Percentiles rank a stretch among this genome's conserved stretches.
phyloP scores from a whole-genome alignment of 805 yeast genomes.

The Dipodascus albidus region DNA sequence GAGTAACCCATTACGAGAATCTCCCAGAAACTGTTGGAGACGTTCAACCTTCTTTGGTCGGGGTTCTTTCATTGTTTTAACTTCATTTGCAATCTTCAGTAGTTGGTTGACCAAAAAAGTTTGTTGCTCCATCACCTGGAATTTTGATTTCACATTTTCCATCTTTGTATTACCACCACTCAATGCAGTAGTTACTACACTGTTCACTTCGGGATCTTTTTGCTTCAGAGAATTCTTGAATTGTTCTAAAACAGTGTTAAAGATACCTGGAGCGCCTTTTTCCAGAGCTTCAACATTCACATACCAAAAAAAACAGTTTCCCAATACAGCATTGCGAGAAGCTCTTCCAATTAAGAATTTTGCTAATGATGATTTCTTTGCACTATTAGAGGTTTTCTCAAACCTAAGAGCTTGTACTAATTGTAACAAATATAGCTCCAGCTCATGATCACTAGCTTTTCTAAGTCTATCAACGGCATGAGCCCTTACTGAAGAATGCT shows the following conservation, averaged over 20 bases:
- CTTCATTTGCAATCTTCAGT: slow-evolving; percentile 49
- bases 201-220: not conserved
- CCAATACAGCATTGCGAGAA: slow-evolving; percentile 49
- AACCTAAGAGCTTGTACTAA: slow-evolving; percentile 84
- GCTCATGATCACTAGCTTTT: slow-evolving; percentile 67
- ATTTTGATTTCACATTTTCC: slow-evolving; percentile 21
- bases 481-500: slow-evolving; percentile 60
- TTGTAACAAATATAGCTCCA: slow-evolving; percentile 74
- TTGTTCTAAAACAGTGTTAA: slow-evolving; percentile 35
- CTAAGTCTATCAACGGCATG: slow-evolving; percentile 81
- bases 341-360: slow-evolving; percentile 68
- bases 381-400: slow-evolving; percentile 30
- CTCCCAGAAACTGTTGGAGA: slow-evolving; percentile 45
- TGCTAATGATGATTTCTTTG: slow-evolving; percentile 21
- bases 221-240: slow-evolving; percentile 29
- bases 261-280: slow-evolving; percentile 30
- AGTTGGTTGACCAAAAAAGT: slow-evolving; percentile 56
- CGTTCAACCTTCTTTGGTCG: slow-evolving; percentile 66
- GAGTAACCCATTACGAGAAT: slow-evolving; percentile 30
- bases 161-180: slow-evolving; percentile 7
- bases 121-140: slow-evolving; percentile 39
- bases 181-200: not conserved
- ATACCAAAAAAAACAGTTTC: slow-evolving; percentile 86
- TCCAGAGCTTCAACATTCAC: slow-evolving; percentile 81
- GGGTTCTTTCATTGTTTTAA: slow-evolving; percentile 61